Evolutionary conservation across 2,329 filamentous ascomycete genomes (phyloP), one percentile per base, ranked within the genome.

Genomic region (Tolypocladium sp.): DNA sequence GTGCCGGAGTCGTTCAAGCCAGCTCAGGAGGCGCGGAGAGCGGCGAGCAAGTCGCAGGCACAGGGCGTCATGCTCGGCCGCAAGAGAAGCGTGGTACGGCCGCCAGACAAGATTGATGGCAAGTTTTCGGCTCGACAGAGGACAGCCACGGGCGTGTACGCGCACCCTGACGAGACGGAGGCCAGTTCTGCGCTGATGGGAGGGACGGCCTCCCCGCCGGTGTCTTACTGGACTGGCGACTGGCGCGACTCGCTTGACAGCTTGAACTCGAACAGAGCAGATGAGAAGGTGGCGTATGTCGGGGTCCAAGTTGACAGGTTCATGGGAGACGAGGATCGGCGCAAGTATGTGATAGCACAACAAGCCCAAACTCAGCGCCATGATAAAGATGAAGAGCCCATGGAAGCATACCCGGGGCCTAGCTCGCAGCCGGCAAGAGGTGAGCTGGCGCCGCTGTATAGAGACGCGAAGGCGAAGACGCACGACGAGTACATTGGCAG

Each of bases 1-100:
- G 85, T 95, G 12, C 89, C 92, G 0, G 90, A 96, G 70, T 92
- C 91, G 0, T 97, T 97, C 76, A 83, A 82, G 59, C 80, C 79
- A 0, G 82, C 83, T 4, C 73, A 79, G 6, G 79, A 85, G 56
- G 83, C 82, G 10, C 73, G 72, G 38, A 67, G 70, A 62, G 68
- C 62, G 3, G 62, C 61, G 15, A 71, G 66, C 61, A 71, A 71
- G 58, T 64, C 65, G 17, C 63, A 63, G 58, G 68, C 67, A 42
- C 61, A 57, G 17, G 58, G 57, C 62, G 57, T 64, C 70, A 74
- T 37, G 73, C 71, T 84, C 62, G 75, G 69, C 66, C 79, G 74
- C 67, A 77, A 71, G 64, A 80, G 68, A 73, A 88, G 72, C 78
- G 84, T 72, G 46, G 77, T 96, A 27, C 84, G 88, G 64, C 92